A percentile compares a stretch with the other conserved stretches of the same genome.
Evolutionary conservation across 495 filamentous ascomycete genomes (phyloP).

Genomic region (Tuber aestivum): DNA sequence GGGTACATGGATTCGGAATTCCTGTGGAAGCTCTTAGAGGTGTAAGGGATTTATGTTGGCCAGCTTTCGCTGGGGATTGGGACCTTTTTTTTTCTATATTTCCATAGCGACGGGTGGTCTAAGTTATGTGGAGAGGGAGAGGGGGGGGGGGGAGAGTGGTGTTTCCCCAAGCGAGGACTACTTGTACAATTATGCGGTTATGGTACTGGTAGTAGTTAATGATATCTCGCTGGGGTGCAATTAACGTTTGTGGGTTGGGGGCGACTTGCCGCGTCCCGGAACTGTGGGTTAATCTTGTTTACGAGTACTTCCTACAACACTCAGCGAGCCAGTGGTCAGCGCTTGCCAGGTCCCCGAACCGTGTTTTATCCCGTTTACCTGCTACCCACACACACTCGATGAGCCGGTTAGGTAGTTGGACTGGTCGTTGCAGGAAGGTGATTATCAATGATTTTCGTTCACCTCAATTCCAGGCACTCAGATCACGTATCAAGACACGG

Average conservation of each 20-base stretch:
- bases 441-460: neutral
- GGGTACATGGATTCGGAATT: constrained; percentile 62
- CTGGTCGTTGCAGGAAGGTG: neutral
- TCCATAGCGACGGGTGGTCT: neutral
- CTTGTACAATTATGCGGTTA: neutral
- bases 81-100: neutral
- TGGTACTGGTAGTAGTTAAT: neutral
- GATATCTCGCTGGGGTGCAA: neutral
- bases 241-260: neutral
- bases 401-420: too few species aligned
- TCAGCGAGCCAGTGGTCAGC: too few species aligned
- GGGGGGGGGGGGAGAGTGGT: neutral
- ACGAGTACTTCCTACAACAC: too few species aligned
- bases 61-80: neutral
- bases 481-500: neutral
- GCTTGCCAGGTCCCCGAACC: too few species aligned
- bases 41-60: constrained; percentile 12
- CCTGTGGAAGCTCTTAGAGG: constrained; percentile 56
- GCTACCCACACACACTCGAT: too few species aligned
- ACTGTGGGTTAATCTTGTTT: too few species aligned
- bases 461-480: neutral
- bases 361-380: too few species aligned
- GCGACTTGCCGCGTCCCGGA: too few species aligned
- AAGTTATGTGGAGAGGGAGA: too few species aligned
- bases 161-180: neutral